Conservation (phyloP, 805 yeast genomes). For the Dipodascus geniculatus region DNA sequence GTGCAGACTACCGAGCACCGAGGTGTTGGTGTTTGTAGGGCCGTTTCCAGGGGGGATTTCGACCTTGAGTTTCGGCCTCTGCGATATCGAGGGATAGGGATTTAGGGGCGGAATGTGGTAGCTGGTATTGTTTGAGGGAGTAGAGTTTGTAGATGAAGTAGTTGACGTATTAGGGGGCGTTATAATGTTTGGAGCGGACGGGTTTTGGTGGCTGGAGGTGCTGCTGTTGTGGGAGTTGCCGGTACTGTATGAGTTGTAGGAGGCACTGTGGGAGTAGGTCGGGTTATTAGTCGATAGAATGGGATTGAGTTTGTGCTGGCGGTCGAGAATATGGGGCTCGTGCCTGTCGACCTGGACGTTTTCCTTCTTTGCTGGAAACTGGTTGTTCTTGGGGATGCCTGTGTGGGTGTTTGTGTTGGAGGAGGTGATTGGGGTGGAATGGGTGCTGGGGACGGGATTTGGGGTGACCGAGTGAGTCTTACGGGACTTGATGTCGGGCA, state of each 20-base stretch:
- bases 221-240: neutral
- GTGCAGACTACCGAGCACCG: conserved; percentile 13
- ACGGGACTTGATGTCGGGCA: neutral
- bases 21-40: conserved; percentile 13
- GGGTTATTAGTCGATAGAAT: neutral
- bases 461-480: neutral
- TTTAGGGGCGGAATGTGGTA: neutral
- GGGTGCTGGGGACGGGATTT: neutral
- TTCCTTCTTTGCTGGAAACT: neutral
- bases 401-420: neutral
- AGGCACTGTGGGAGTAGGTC: neutral
- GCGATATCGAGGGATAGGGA: neutral
- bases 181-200: neutral
- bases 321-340: neutral
- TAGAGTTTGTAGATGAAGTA: neutral
- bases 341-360: neutral
- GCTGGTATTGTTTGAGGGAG: neutral
- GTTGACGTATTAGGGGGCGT: neutral
- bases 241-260: neutral
- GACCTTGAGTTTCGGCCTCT: conserved; percentile 26
- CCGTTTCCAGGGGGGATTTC: conserved; percentile 25
- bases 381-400: neutral
- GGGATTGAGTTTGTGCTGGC: neutral
- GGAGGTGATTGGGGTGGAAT: conserved; percentile 1
- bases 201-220: neutral